These are phyloP conservation scores for Dactylellina parvicollis DNA, from an alignment of 2,329 filamentous ascomycete genomes.

Conservation along the genomic window DNA sequence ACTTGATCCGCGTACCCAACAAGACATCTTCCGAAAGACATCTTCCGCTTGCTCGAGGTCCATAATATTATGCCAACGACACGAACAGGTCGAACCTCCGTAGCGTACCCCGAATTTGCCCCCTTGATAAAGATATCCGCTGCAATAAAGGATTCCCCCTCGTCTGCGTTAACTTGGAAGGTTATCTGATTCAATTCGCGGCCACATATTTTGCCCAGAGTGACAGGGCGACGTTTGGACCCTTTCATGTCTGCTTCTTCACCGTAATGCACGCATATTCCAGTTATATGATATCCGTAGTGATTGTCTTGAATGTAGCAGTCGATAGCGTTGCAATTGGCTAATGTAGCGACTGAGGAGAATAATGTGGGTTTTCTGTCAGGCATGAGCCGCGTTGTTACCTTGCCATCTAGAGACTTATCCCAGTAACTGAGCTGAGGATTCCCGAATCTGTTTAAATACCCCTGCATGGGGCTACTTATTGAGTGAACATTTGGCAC, in stretches of 20 bases:
- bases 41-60: constrained; percentile 19
- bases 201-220: constrained; percentile 7
- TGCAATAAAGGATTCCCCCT: constrained; percentile 22
- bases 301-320: constrained; percentile 16
- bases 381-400: background rate
- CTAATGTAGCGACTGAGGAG: constrained; percentile 1
- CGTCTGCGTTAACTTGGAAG: constrained; percentile 7
- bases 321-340: constrained; percentile 10
- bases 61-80: constrained; percentile 21
- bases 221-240: background rate
- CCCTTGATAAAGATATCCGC: constrained; percentile 12
- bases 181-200: background rate
- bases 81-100: background rate
- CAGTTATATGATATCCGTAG: constrained; percentile 12
- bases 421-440: constrained; percentile 9
- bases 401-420: background rate
- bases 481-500: background rate
- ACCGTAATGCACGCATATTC: constrained; percentile 23
- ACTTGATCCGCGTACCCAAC: constrained; percentile 12
- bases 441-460: background rate
- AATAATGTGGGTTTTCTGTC: background rate
- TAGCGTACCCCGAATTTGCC: no score
- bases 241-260: constrained; percentile 1
- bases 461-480: background rate
- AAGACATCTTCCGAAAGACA: constrained; percentile 17